Conservation (phyloP, 1,284 basidiomycete genomes). For the Xerocomus amazonicus region DNA sequence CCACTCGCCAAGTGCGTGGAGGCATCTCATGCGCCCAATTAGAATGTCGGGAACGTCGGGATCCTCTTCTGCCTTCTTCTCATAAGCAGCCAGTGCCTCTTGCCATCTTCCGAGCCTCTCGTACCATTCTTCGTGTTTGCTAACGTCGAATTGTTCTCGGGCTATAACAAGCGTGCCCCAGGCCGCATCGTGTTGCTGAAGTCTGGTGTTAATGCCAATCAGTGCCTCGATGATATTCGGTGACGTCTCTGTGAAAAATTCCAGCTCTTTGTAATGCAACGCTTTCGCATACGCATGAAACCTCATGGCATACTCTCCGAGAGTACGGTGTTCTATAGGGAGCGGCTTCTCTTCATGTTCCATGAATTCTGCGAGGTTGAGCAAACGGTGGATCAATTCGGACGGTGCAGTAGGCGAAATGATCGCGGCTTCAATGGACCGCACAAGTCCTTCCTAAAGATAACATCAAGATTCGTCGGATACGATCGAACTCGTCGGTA, state of each 20-base stretch:
- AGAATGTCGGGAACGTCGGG: constrained; percentile 71
- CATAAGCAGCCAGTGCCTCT: constrained; percentile 87
- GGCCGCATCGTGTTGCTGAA: constrained; percentile 96
- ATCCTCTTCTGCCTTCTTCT: constrained; percentile 71
- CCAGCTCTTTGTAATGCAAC: constrained; percentile 97
- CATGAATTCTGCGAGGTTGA: constrained; percentile 99
- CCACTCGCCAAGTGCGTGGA: constrained; percentile 99
- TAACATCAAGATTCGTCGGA: constrained; percentile 3
- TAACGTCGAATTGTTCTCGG: constrained; percentile 79
- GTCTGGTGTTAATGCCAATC: constrained; percentile 95
- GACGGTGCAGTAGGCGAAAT: constrained; percentile 78
- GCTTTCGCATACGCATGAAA: constrained; percentile 98
- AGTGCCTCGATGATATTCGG: constrained; percentile 90
- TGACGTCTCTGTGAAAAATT: constrained; percentile 91
- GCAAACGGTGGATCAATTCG: constrained; percentile 90
- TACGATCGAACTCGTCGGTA: neutral
- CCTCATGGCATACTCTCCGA: constrained; percentile 92
- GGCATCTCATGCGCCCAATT: constrained; percentile 90
- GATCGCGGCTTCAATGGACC: constrained; percentile 87
- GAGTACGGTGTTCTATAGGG: constrained; percentile 89
- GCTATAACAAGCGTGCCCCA: constrained; percentile 93
- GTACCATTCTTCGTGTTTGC: constrained; percentile 95
- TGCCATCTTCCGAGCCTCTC: constrained; percentile 97
- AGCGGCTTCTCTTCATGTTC: constrained; percentile 98
- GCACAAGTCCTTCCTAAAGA: constrained; percentile 85